Evolutionary conservation across 768 basidiomycete species (phyloP), one percentile per base, ranked within the genome.

Genomic region (Xerocomellus chrysenteron): DNA sequence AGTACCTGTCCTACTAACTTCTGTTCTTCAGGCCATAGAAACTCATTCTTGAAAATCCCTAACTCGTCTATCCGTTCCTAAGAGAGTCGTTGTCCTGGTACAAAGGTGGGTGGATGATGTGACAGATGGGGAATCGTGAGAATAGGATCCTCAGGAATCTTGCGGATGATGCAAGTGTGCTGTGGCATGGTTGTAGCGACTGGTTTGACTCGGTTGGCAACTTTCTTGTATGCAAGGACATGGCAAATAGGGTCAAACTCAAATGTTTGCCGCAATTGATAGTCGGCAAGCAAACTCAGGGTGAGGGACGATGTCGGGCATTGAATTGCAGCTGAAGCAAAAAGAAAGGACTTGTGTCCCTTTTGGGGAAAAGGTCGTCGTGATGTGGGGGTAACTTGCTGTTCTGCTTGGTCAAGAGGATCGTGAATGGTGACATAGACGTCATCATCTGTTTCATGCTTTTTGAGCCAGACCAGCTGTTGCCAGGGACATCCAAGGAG

Each of bases 101-200:
- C 14, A 8, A 62, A 62, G 2, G n/a, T 2, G 0, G 52, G 52
- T 2, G 49, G 58, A 3, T n/a, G 7, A 1, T 52, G 19, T 2
- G 35, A 16, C 1, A 63, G n/a, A 0, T 1, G 0, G 0, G 70
- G 70, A 3, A 78, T 2, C 3, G 26, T 26, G 26, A 26, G 26
- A 26, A 26, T 26, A 0, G 75, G 79, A 47, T 80, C 68, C 8
- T 65, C 57, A 0, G 74, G 74, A 28, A 79, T 65, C 11, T 39
- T 45, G 0, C 70, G 44, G 2, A 56, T 52, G 4, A 78, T 72
- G 9, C 65, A 46, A 2, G 71, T 71, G 28, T 78, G 63, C 47
- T 74, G 67, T 0, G 76, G 73, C 54, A 66, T 60, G 0, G 57
- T 56, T 0, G 36, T 57, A 2, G 62, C 11, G 5, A 78, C 71